Base-by-base conservation (phyloP, 257 asterid species). In the Forsythia suspensa region DNA sequence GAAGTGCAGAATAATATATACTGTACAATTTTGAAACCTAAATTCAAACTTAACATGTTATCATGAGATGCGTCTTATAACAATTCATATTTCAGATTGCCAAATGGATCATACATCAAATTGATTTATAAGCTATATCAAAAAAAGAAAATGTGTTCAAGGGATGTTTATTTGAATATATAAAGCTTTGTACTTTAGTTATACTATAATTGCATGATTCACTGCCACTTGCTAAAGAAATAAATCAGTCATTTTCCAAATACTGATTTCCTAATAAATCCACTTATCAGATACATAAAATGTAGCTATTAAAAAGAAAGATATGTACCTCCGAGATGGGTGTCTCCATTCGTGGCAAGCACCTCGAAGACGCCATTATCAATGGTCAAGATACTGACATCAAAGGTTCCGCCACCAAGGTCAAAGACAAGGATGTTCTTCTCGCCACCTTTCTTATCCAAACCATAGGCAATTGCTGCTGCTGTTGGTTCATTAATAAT, bases 341-440 rank as follows among this genome's bases (percentile, higher is more conserved):
- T 95, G 82, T 93, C 99, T 48, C 98, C 99, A 42, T 95, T 95
- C 13, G 99, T 95, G 37, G 99, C 74, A 72, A 95, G 98, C 85
- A 93, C 98, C 94, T 95, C 98, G 72, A 95, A 95, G 20, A 93
- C 99, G 29, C 99, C 97, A 80, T 95, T 93, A 43, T 95, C 99
- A 77, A 95, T 93, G 82, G 98, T 92, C 88, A 95, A 85, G 84
- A 95, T 82, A 79, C 99, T 95, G 90, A 92, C 99, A 88, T 95
- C 99, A 34, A 95, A 95, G 44, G 98, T 95, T 69, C 99, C 99
- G 84, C 99, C 99, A 85, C 99, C 99, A 83, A 95, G 99, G 76
- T 95, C 98, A 83, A 95, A 95, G 55, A 93, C 98, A 37, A 95
- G 99, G 77, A 95, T 90, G 84, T 95, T 95, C 89, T 95, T 93